These are phyloP conservation scores for Psilocybe azurescens DNA, from an alignment of 768 basidiomycete genomes.

Conservation along the genomic window DNA sequence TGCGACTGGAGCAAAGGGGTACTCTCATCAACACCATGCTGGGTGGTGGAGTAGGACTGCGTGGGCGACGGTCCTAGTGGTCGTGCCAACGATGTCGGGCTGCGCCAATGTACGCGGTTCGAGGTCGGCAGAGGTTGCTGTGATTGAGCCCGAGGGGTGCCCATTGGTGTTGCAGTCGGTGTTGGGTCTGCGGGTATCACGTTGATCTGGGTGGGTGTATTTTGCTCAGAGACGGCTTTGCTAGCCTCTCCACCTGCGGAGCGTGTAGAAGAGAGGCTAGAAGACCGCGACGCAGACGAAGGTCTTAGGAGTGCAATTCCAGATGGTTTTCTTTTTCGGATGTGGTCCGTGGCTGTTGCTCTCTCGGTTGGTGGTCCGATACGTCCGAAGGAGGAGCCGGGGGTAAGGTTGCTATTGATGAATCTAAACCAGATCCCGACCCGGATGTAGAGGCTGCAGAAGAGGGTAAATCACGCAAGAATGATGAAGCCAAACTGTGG, in stretches of 20 bases:
- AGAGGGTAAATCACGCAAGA: constrained; percentile 21
- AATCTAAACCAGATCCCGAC: constrained; percentile 22
- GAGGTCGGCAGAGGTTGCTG: constrained; percentile 3
- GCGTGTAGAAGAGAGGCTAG: constrained; percentile 23
- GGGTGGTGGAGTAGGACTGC: constrained; percentile 10
- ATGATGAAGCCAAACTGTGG: constrained; percentile 25
- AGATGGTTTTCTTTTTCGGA: constrained; percentile 33
- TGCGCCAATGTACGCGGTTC: constrained; percentile 32
- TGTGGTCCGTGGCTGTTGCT: constrained; percentile 1
- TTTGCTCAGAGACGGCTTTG: background rate
- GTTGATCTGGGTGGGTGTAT: background rate
- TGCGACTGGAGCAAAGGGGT: constrained; percentile 8
- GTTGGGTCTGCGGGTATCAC: constrained; percentile 22
- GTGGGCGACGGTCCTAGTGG: constrained; percentile 20
- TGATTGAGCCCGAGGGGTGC: constrained; percentile 25
- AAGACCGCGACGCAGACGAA: constrained; percentile 25
- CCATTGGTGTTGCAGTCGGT: constrained; percentile 30
- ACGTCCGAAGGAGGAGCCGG: constrained; percentile 8
- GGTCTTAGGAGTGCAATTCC: constrained; percentile 42
- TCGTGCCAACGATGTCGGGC: constrained; percentile 25
- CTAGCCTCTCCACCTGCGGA: background rate
- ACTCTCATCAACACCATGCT: constrained; percentile 6
- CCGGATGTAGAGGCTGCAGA: constrained; percentile 17
- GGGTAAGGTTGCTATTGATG: constrained; percentile 22
- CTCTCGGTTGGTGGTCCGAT: background rate